Evolutionary conservation across 2,329 filamentous ascomycete species (phyloP), one percentile per base, ranked within the genome.

Genomic region (Bipolaris cookei): DNA sequence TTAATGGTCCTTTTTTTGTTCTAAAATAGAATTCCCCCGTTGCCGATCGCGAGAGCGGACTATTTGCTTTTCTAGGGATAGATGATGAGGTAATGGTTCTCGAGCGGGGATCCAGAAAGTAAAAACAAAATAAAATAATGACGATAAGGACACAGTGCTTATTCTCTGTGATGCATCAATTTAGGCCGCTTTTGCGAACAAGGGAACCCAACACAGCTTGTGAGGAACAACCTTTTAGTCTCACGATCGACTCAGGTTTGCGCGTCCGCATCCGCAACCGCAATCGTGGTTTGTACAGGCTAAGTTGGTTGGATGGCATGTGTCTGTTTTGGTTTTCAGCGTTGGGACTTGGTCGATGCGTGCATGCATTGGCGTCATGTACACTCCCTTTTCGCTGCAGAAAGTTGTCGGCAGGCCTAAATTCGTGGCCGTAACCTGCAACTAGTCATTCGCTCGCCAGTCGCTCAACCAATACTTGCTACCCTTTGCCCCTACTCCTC

Each of bases 311-410:
- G 50, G 55, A 21, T 38, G 34, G 44, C 13, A 38, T 28, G 48
- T 56, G 47, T 58, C 52, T 47, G 20, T 39, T 43, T 46, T 52
- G 51, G 46, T 42, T 54, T 44, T 49, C 51, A 43, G 28, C 51
- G 61, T 56, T 55, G 56, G 53, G 53, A 56, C 59, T 53, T 68
- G 64, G 63, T 60, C 67, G 58, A 64, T 64, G 64, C 65, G 67
- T 67, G 61, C 64, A 65, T 65, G 65, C 67, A 61, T 68, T 63
- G 63, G 63, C 62, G 62, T 66, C 61, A 63, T 69, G 64, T 68
- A 62, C 64, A 59, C 51, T 69, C 66, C 64, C 60, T 67, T 67
- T 64, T 68, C 48, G 53, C 54, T 66, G 60, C 62, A 67, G 58
- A 57, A 66, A 25, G 48, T 58, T 63, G 44, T 58, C 58, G 64